These are phyloP conservation scores for Paraconiothyrium brasiliense DNA, from an alignment of 2,329 filamentous ascomycete genomes.

Conservation along the genomic window DNA sequence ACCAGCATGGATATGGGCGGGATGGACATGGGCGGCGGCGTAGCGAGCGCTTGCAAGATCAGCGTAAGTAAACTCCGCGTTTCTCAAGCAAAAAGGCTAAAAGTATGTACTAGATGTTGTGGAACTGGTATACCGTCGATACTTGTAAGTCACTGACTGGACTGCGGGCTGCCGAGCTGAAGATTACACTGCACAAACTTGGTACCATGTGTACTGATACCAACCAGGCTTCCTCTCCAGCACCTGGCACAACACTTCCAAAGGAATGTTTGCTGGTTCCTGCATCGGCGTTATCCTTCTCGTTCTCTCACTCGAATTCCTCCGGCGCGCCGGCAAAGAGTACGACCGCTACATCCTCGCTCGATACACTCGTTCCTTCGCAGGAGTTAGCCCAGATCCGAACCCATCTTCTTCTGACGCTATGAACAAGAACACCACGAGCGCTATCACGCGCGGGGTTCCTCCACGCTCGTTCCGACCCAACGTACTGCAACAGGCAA, in stretches of 20 bases:
- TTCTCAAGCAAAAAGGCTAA: slow-evolving; percentile 13
- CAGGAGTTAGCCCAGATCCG: not conserved
- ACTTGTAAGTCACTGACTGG: slow-evolving; percentile 55
- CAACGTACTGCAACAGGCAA: slow-evolving; percentile 71
- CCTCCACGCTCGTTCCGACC: slow-evolving; percentile 57
- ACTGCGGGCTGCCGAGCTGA: not conserved
- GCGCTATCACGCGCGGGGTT: not conserved
- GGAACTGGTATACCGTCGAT: slow-evolving; percentile 81
- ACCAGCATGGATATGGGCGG: slow-evolving; percentile 19
- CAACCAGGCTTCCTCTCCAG: slow-evolving; percentile 68
- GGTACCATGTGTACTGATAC: not conserved
- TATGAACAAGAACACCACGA: slow-evolving; percentile 19
- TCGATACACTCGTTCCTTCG: slow-evolving; percentile 53
- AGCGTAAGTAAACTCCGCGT: slow-evolving; percentile 27
- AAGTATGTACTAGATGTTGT: slow-evolving; percentile 66
- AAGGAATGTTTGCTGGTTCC: slow-evolving; percentile 78
- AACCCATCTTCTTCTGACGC: slow-evolving; percentile 30
- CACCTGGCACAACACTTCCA: slow-evolving; percentile 75
- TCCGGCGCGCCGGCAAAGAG: slow-evolving; percentile 76
- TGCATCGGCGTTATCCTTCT: slow-evolving; percentile 82
- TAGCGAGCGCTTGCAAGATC: slow-evolving; percentile 41
- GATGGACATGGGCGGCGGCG: slow-evolving; percentile 35
- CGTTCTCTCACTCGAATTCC: slow-evolving; percentile 74
- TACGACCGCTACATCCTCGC: slow-evolving; percentile 75
- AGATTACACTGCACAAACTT: too few relatives aligned